These are phyloP conservation scores for Metarhizium anisopliae DNA, from an alignment of 2,329 filamentous ascomycete species.

Conservation along the genomic window DNA sequence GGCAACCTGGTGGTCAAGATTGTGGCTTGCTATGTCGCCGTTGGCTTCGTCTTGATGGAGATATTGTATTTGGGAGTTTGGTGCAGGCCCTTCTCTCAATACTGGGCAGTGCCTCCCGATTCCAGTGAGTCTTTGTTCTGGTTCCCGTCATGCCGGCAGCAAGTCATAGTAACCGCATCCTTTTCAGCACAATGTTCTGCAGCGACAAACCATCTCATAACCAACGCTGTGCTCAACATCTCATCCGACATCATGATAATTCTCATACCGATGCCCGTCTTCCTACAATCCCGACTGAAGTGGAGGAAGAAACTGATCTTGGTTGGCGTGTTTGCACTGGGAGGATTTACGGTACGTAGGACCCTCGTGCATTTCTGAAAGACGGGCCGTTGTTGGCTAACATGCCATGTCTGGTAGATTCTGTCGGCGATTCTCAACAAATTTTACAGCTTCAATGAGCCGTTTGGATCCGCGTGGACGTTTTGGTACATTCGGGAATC, in stretches of 20 bases:
- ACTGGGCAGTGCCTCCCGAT: constrained; percentile 47
- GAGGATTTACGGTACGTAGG: constrained; percentile 34
- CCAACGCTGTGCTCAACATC: constrained; percentile 50
- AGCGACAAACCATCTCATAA: constrained; percentile 46
- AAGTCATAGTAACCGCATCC: neutral
- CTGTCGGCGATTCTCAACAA: constrained; percentile 39
- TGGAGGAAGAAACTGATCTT: constrained; percentile 45
- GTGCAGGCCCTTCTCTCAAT: constrained; percentile 46
- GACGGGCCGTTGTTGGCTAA: neutral
- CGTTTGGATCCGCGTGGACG: constrained; percentile 29
- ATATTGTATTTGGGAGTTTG: constrained; percentile 40
- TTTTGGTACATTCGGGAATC: constrained; percentile 38
- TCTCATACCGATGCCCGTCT: constrained; percentile 43
- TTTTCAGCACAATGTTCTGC: constrained; percentile 46
- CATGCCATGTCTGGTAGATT: constrained; percentile 26
- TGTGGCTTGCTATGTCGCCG: constrained; percentile 35
- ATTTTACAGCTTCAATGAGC: constrained; percentile 31
- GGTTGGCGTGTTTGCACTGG: constrained; percentile 34
- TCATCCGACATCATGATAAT: constrained; percentile 53
- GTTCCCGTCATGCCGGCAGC: neutral
- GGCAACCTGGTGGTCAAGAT: constrained; percentile 39
- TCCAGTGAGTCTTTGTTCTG: constrained; percentile 26
- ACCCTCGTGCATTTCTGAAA: neutral
- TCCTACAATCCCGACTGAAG: constrained; percentile 40
- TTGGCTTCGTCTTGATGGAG: constrained; percentile 42